phyloP scores from a whole-genome alignment of 2,329 filamentous ascomycete genomes.

The Fonsecaea multimorphosa region DNA sequence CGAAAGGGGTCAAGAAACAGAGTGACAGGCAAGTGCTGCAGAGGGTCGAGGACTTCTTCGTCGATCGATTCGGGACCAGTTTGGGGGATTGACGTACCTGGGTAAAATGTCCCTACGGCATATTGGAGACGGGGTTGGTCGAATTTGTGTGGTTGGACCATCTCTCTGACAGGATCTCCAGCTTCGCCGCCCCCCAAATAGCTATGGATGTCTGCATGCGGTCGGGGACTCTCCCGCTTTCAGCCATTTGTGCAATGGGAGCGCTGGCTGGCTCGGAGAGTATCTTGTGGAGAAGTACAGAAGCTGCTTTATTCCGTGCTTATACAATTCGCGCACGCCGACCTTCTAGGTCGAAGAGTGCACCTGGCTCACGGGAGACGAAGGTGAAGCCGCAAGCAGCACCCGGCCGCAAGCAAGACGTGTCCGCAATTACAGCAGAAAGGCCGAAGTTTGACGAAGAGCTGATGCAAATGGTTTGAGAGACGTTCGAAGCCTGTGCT shows the following conservation, averaged over 20 bases:
- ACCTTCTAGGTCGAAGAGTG: not conserved
- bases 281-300: not conserved
- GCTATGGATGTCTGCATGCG: not conserved
- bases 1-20: conserved; percentile 20
- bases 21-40: conserved; percentile 44
- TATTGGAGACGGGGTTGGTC: not conserved
- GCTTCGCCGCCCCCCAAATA: not conserved
- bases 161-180: not conserved
- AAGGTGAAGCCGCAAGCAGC: not conserved
- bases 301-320: not conserved
- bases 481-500: not conserved
- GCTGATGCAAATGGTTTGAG: not conserved
- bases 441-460: not conserved
- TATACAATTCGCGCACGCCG: not conserved
- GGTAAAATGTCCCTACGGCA: not conserved
- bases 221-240: not conserved
- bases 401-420: not conserved
- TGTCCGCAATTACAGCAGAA: not conserved
- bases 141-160: not conserved
- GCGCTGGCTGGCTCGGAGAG: not conserved
- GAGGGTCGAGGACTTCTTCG: conserved; percentile 50
- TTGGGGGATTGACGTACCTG: conserved; percentile 36
- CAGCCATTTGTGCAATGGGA: not conserved
- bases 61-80: conserved; percentile 36
- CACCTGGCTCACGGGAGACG: not conserved